Evolutionary conservation across 2,329 filamentous ascomycete species (phyloP), one percentile per base, ranked within the genome.

Genomic region (Bipolaris victoriae): DNA sequence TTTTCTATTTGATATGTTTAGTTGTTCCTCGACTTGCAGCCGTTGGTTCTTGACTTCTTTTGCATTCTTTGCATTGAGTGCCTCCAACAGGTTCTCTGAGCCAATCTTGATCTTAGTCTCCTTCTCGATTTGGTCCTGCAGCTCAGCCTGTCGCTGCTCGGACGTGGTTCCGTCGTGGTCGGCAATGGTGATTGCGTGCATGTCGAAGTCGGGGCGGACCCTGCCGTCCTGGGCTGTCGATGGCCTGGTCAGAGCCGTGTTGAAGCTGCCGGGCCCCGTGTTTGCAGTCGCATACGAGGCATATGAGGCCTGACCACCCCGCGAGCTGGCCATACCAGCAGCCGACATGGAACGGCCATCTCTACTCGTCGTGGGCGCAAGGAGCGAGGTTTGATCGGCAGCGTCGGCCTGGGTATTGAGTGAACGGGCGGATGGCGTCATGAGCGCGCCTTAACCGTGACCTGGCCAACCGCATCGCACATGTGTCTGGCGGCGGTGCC

Each of bases 51-150:
- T 96, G 62, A 90, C 90, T 76, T 98, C 94, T 79, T 98, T 99
- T 44, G 91, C 90, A 76, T 96, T 97, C 78, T 99, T 99, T 43
- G 88, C 86, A 75, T 97, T 92, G 64, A 99, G 80, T 11, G 95
- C 95, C 80, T 99, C 95, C 37, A 99, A 83, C 86, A 99, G 88
- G 75, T 99, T 99, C 81, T 99, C 95, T 56, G 94, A 97, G 18
- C 95, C 95, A 69, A 94, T 90, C 77, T 96, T 97, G 74, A 99
- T 98, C 82, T 98, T 98, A 80, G 93, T 88, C 79, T 99, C 96
- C 70, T 96, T 94, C 66, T 92, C 94, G 63, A 99, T 89, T 71
- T 89, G 86, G 68, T 97, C 93, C 70, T 90, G 88, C 61, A 97
- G 84, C 49, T 86, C 82, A 20, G 88, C 85, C 68, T 97, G 87